Conservation (phyloP, 768 basidiomycete genomes). For the Rhizopogon roseolus region DNA sequence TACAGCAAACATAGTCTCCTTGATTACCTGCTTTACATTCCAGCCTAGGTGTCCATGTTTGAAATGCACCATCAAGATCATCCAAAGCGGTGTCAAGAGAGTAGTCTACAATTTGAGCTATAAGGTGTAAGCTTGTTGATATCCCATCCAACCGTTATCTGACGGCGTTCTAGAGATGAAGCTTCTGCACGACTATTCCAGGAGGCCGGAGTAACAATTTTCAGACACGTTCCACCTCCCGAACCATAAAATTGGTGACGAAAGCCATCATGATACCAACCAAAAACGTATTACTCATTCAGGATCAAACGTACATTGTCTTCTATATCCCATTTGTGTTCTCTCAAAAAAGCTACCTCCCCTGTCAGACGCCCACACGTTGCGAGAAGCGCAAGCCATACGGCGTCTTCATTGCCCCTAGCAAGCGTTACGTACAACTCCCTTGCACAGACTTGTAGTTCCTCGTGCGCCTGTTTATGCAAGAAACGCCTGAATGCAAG, state of each 20-base stretch:
- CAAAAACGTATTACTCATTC: constrained; percentile 16
- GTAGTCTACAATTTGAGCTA: constrained; percentile 96
- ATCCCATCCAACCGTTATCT: not conserved
- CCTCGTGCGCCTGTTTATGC: constrained; percentile 58
- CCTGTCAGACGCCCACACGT: constrained; percentile 42
- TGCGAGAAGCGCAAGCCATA: constrained; percentile 73
- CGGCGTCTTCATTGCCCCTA: constrained; percentile 67
- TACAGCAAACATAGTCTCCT: constrained; percentile 3
- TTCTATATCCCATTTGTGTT: constrained; percentile 60
- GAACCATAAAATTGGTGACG: constrained; percentile 8
- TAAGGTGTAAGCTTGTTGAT: constrained; percentile 67
- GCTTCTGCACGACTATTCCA: constrained; percentile 74
- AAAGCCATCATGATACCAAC: not conserved
- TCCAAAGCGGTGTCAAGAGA: constrained; percentile 86
- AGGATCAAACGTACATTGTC: constrained; percentile 30
- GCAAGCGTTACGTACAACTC: constrained; percentile 59
- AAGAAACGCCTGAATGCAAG: constrained; percentile 76
- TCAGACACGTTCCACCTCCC: constrained; percentile 56
- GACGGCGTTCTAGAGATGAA: constrained; percentile 55
- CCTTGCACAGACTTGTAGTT: constrained; percentile 65
- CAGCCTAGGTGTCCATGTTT: constrained; percentile 87
- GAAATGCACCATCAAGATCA: constrained; percentile 95
- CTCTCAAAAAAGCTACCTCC: constrained; percentile 45
- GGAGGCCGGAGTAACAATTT: constrained; percentile 77
- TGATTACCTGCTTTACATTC: constrained; percentile 2